Percentiles rank a stretch among this genome's conserved stretches.
These are phyloP conservation scores for Rhinocladiella mackenziei DNA, from an alignment of 2,329 filamentous ascomycete species.

Conservation along the genomic window DNA sequence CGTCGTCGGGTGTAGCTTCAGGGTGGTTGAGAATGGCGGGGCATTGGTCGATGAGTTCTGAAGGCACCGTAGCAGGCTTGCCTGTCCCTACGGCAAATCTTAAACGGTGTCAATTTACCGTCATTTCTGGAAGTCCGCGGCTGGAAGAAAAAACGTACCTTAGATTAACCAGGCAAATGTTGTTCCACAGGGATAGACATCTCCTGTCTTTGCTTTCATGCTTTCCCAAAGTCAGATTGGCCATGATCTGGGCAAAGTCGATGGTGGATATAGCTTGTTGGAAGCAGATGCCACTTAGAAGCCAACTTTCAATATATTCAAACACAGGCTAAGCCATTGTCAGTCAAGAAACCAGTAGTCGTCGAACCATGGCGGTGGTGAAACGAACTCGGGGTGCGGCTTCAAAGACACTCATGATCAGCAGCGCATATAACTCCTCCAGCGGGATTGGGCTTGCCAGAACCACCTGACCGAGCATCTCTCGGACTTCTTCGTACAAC, in stretches of 20 bases:
- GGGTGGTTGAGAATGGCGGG: conserved; percentile 2
- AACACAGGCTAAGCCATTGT: background rate
- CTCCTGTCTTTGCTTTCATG: background rate
- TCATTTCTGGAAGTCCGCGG: too few species aligned
- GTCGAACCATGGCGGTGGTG: background rate
- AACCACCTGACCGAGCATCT: conserved; percentile 1
- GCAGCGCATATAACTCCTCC: background rate
- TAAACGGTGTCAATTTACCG: background rate
- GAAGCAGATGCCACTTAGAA: background rate
- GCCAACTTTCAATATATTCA: conserved; percentile 3
- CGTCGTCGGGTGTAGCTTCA: background rate
- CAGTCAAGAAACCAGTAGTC: background rate
- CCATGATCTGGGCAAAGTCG: background rate
- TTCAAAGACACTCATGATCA: conserved; percentile 1
- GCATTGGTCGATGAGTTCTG: background rate
- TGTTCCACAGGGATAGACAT: background rate
- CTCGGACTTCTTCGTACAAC: conserved; percentile 1
- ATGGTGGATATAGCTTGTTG: conserved; percentile 1
- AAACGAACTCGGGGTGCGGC: background rate
- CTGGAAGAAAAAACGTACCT: too few species aligned
- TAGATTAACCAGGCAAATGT: background rate
- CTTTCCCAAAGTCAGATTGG: background rate
- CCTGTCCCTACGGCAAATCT: background rate
- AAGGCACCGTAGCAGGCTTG: background rate
- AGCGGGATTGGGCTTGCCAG: background rate